Conservation (phyloP, 2,329 filamentous ascomycete genomes). For the Shiraia sp. region DNA sequence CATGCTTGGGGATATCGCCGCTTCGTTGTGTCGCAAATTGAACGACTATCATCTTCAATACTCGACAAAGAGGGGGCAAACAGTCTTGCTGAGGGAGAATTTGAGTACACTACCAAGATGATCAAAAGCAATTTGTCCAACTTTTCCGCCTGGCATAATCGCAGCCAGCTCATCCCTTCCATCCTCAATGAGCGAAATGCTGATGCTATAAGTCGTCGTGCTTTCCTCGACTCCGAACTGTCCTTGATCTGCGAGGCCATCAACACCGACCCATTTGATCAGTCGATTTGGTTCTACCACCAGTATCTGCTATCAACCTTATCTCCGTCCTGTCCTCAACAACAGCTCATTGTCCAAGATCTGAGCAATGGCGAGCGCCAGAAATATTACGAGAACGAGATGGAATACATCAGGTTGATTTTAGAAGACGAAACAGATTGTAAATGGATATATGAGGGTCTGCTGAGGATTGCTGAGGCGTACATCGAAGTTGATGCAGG, state of each 20-base stretch:
- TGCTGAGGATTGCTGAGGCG: conserved; percentile 75
- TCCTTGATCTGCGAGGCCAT: conserved; percentile 75
- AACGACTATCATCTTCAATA: conserved; percentile 52
- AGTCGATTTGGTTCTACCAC: conserved; percentile 97
- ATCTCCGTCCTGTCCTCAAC: conserved; percentile 55
- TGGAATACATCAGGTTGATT: conserved; percentile 73
- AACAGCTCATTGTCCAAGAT: conserved; percentile 65
- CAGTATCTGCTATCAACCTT: conserved; percentile 76
- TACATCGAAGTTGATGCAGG: conserved; percentile 54
- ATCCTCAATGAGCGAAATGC: conserved; percentile 73
- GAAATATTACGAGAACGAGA: conserved; percentile 69
- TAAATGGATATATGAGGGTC: conserved; percentile 88
- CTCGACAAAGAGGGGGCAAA: conserved; percentile 10
- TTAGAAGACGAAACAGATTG: conserved; percentile 68
- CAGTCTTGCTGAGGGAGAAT: conserved; percentile 78
- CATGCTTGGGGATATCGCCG: conserved; percentile 95
- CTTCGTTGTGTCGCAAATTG: conserved; percentile 74
- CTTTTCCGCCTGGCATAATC: conserved; percentile 95
- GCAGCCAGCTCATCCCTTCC: conserved; percentile 79
- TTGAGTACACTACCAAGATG: conserved; percentile 89
- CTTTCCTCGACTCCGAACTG: conserved; percentile 78
- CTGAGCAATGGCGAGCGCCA: conserved; percentile 65
- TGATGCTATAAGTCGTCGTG: conserved; percentile 63
- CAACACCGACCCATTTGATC: conserved; percentile 89
- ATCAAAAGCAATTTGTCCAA: conserved; percentile 85